These are phyloP conservation scores for Flaveria floridana DNA, from an alignment of 140 eudicot species.

Conservation along the genomic window DNA sequence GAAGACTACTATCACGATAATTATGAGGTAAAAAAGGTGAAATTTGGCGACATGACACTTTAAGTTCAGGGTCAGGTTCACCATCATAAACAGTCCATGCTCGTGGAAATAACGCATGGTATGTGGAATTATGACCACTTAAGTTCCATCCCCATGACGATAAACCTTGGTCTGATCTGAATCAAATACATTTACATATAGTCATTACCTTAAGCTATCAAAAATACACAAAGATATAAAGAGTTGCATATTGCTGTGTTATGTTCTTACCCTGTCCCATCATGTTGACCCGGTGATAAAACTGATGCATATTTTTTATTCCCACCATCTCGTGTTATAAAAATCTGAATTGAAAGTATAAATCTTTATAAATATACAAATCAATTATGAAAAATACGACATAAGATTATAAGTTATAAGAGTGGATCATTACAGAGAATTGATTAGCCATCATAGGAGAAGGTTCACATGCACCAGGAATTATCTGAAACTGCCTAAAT, in stretches of 20 bases:
- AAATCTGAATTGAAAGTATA: constrained; percentile 49
- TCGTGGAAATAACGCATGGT: constrained; percentile 90
- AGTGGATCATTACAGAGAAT: constrained; percentile 70
- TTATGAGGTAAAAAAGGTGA: constrained; percentile 97
- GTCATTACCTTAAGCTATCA: neutral
- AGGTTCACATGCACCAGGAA: constrained; percentile 92
- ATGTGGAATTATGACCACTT: constrained; percentile 89
- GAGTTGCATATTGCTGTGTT: neutral
- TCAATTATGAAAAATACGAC: neutral
- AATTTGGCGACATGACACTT: constrained; percentile 91
- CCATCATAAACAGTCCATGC: constrained; percentile 98
- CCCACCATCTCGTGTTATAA: constrained; percentile 86
- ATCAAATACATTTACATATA: constrained; percentile 34
- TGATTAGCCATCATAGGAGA: constrained; percentile 97
- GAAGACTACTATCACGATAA: constrained; percentile 95
- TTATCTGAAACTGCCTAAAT: constrained; percentile 80
- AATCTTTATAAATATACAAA: neutral
- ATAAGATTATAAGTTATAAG: constrained; percentile 21
- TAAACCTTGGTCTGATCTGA: constrained; percentile 67
- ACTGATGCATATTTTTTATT: constrained; percentile 82
- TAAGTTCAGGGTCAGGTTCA: constrained; percentile 97
- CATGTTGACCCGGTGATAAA: constrained; percentile 80
- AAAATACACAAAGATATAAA: neutral
- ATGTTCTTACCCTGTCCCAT: constrained; percentile 70
- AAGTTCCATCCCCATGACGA: constrained; percentile 99